phyloP scores from a whole-genome alignment of 169 alveolate species.

The Babesia divergens region DNA sequence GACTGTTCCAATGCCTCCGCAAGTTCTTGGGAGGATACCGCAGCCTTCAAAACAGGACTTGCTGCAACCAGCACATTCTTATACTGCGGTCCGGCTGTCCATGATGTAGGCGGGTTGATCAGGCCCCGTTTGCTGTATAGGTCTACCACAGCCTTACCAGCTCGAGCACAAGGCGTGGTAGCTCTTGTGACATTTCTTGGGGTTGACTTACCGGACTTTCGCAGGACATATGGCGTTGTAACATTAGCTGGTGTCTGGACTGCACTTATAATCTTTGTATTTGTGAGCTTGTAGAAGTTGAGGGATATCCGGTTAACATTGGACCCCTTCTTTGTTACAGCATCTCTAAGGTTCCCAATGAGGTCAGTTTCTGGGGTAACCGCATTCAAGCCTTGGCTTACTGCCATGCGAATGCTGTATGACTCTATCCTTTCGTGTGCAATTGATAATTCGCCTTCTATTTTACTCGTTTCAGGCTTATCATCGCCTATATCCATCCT shows the following conservation, averaged over 20 bases:
- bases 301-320: conserved; percentile 45
- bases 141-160: conserved; percentile 31
- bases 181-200: conserved; percentile 21
- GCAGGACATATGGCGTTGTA: not conserved
- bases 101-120: not conserved
- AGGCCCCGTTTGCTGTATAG: conserved; percentile 28
- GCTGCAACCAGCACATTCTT: not conserved
- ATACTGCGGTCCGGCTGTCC: not conserved
- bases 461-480: not conserved
- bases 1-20: not conserved
- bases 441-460: not conserved
- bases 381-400: conserved; percentile 6
- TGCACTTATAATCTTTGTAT: not conserved
- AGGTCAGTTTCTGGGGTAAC: conserved; percentile 40
- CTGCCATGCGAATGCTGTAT: conserved; percentile 36
- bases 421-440: conserved; percentile 16
- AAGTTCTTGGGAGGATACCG: conserved; percentile 2
- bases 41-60: conserved; percentile 29
- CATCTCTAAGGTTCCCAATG: conserved; percentile 15
- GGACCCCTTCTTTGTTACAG: conserved; percentile 41
- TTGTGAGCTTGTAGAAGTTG: conserved; percentile 27
- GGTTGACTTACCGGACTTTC: conserved; percentile 7
- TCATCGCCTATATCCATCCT: conserved; percentile 17
- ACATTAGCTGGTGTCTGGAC: not conserved
- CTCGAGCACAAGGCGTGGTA: conserved; percentile 29